Percentiles rank a stretch among this genome's conserved stretches.
These are phyloP conservation scores for Otatea glauca DNA, from an alignment of 176 grass and related monocot genomes.

Conservation along the genomic window DNA sequence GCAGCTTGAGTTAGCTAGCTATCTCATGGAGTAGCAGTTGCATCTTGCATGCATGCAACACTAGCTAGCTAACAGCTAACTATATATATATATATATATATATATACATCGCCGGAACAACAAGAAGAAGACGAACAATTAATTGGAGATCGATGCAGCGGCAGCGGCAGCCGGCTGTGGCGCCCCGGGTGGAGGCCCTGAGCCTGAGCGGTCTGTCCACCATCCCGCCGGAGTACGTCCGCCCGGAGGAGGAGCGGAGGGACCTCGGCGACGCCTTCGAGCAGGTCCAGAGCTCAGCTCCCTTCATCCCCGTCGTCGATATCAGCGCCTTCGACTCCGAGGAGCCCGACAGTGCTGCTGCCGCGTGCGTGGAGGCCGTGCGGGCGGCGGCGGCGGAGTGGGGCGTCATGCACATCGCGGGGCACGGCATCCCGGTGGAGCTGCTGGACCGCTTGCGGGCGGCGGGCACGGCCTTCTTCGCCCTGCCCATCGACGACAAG, in stretches of 20 bases:
- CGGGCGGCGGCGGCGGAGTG: conserved; percentile 65
- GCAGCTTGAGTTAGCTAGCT: too few species aligned
- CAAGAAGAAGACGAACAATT: too few species aligned
- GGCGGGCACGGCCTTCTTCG: conserved; percentile 72
- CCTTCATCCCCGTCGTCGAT: conserved; percentile 77
- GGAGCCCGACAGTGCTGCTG: not conserved
- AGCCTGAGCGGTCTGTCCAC: conserved; percentile 53
- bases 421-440: conserved; percentile 62
- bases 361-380: conserved; percentile 62
- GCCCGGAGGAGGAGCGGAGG: conserved; percentile 64
- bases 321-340: conserved; percentile 41
- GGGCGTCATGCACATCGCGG: conserved; percentile 89
- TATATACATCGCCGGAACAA: too few species aligned
- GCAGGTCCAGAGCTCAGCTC: conserved; percentile 25
- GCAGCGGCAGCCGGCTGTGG: not conserved
- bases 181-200: conserved; percentile 66
- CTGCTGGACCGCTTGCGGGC: conserved; percentile 54
- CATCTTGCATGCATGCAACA: too few species aligned
- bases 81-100: too few species aligned
- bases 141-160: too few species aligned
- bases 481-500: conserved; percentile 63
- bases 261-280: conserved; percentile 82
- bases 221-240: conserved; percentile 81
- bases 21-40: too few species aligned
- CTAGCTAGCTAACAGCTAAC: too few species aligned